Evolutionary conservation across 495 filamentous ascomycete species (phyloP).

Genomic region (Bombardia bombarda): DNA sequence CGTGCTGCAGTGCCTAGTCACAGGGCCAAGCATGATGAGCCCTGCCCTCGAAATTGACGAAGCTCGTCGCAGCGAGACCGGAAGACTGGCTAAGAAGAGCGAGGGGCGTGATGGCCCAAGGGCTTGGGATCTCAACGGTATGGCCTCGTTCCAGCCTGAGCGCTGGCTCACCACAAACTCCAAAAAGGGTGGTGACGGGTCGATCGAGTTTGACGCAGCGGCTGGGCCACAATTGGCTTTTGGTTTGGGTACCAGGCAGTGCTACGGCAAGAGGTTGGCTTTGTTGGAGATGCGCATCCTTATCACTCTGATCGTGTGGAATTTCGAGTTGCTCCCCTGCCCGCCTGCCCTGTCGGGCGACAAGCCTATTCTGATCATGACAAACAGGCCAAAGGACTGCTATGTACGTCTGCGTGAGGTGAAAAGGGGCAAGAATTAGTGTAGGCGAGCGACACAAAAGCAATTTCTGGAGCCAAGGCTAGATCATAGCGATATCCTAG

Average conservation of each 20-base stretch:
- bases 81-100: too few species aligned
- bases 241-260: slow-evolving; percentile 43
- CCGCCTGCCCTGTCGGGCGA: neutral
- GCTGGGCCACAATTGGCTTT: slow-evolving; percentile 37
- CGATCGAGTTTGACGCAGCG: slow-evolving; percentile 18
- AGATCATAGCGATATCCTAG: too few species aligned
- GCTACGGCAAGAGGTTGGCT: slow-evolving; percentile 12
- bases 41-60: neutral
- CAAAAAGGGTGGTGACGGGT: neutral
- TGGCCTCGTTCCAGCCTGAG: neutral
- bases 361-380: neutral
- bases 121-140: too few species aligned
- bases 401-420: neutral
- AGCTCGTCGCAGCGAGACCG: too few species aligned
- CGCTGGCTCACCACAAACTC: neutral
- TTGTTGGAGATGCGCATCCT: neutral
- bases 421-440: too few species aligned
- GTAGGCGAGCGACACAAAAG: too few species aligned
- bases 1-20: neutral
- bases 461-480: too few species aligned
- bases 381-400: neutral
- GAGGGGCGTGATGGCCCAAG: too few species aligned
- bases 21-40: neutral
- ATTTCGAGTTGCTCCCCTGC: neutral
- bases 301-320: neutral